Conservation (phyloP, 495 filamentous ascomycete species). For the Neurospora sublineolata region DNA sequence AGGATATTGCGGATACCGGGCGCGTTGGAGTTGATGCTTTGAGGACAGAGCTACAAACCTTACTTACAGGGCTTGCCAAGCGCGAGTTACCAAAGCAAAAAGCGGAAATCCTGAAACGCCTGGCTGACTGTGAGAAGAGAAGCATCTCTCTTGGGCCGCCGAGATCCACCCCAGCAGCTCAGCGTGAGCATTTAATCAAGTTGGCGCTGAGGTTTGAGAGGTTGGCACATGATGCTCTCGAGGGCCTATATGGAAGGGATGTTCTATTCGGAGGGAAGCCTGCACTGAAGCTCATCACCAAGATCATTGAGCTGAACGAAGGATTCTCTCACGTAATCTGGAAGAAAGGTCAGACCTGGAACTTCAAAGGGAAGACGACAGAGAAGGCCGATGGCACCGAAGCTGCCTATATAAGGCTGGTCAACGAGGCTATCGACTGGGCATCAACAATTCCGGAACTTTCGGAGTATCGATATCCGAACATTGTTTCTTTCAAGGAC, state of each 20-base stretch:
- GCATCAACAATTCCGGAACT: not conserved
- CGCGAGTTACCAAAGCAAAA: slow-evolving; percentile 42
- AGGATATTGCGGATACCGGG: slow-evolving; percentile 25
- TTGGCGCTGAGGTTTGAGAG: slow-evolving; percentile 4
- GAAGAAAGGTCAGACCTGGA: slow-evolving; percentile 28
- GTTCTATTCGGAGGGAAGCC: slow-evolving; percentile 25
- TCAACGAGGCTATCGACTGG: not conserved
- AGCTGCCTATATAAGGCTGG: not conserved
- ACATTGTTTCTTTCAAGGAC: not conserved
- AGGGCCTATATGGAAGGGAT: slow-evolving; percentile 31
- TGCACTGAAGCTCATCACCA: slow-evolving; percentile 30
- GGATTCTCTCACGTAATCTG: slow-evolving; percentile 30
- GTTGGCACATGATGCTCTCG: slow-evolving; percentile 1
- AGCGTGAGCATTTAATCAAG: slow-evolving; percentile 6
- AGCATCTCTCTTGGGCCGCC: slow-evolving; percentile 34
- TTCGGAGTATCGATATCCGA: not conserved
- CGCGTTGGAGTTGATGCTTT: slow-evolving; percentile 41
- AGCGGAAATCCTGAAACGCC: slow-evolving; percentile 31
- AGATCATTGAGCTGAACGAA: slow-evolving; percentile 30
- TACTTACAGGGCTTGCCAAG: slow-evolving; percentile 35
- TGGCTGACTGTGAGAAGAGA: slow-evolving; percentile 20
- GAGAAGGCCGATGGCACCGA: slow-evolving; percentile 16
- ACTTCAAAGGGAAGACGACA: slow-evolving; percentile 17
- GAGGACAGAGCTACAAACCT: slow-evolving; percentile 29
- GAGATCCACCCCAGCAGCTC: slow-evolving; percentile 20